phyloP scores from a whole-genome alignment of 768 basidiomycete genomes.

The Hysterangium stoloniferum region DNA sequence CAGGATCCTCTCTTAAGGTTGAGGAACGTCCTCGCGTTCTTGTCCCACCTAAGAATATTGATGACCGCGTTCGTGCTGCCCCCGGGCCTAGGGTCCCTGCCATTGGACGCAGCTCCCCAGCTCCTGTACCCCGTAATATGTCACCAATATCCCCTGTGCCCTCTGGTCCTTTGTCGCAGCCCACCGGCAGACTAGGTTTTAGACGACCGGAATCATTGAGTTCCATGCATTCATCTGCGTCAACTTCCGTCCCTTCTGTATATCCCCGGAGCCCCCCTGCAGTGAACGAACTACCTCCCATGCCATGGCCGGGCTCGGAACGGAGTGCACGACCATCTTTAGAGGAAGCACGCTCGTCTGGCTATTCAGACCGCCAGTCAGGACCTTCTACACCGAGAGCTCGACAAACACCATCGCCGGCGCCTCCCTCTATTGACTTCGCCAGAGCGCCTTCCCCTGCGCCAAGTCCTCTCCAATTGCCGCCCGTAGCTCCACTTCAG shows the following conservation, averaged over 20 bases:
- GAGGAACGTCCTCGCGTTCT: neutral
- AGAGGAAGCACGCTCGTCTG: neutral
- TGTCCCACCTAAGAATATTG: neutral
- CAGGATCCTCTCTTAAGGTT: neutral
- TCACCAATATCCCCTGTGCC: neutral
- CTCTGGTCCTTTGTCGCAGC: neutral
- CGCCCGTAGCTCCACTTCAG: neutral
- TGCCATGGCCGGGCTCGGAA: neutral
- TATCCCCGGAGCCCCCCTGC: neutral
- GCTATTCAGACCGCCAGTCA: neutral
- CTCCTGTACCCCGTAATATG: neutral
- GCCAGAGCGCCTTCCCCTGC: neutral
- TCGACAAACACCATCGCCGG: neutral
- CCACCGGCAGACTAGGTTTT: neutral
- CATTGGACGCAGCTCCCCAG: conserved; percentile 2
- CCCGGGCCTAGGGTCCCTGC: neutral
- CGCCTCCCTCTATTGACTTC: neutral
- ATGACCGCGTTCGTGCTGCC: neutral
- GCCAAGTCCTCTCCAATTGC: neutral
- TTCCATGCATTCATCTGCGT: neutral
- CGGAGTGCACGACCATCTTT: neutral
- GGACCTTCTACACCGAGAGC: neutral
- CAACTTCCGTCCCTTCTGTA: neutral
- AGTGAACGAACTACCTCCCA: neutral
- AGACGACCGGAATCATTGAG: neutral